A percentile compares a stretch with the other conserved stretches of the same genome.
phyloP scores from a whole-genome alignment of 202 grass and related monocot species.

The Cymbopogon flexuosus region DNA sequence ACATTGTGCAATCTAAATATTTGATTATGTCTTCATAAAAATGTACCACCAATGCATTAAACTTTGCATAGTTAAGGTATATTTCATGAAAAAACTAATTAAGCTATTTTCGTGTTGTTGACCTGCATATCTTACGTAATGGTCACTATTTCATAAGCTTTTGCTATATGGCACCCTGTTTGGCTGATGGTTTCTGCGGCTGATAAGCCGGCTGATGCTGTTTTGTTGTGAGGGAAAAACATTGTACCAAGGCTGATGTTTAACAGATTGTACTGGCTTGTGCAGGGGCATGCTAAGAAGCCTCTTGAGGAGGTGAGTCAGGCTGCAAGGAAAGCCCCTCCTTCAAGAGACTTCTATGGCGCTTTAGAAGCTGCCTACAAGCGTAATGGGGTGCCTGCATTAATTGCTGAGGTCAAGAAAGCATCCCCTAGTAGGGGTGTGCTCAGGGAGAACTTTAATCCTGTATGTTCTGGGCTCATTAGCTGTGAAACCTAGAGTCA shows the following conservation, averaged over 20 bases:
- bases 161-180: background rate
- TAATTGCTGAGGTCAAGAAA: constrained; percentile 96
- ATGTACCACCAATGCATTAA: background rate
- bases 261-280: background rate
- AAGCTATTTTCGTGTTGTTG: background rate
- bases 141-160: background rate
- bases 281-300: constrained; percentile 46
- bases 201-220: no score
- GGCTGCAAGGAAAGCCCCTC: constrained; percentile 44
- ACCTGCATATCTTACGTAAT: background rate
- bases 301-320: constrained; percentile 40
- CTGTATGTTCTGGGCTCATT: constrained; percentile 48
- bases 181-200: no score
- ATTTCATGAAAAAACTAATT: background rate
- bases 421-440: constrained; percentile 83
- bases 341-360: constrained; percentile 62
- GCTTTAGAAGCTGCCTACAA: constrained; percentile 53
- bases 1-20: background rate
- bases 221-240: no score
- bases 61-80: background rate
- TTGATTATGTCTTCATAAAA: background rate
- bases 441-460: constrained; percentile 78
- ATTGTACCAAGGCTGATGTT: background rate
- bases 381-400: constrained; percentile 61
- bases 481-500: background rate